These are phyloP conservation scores for Durio zibethinus DNA, from an alignment of 345 rosid species.

Conservation along the genomic window DNA sequence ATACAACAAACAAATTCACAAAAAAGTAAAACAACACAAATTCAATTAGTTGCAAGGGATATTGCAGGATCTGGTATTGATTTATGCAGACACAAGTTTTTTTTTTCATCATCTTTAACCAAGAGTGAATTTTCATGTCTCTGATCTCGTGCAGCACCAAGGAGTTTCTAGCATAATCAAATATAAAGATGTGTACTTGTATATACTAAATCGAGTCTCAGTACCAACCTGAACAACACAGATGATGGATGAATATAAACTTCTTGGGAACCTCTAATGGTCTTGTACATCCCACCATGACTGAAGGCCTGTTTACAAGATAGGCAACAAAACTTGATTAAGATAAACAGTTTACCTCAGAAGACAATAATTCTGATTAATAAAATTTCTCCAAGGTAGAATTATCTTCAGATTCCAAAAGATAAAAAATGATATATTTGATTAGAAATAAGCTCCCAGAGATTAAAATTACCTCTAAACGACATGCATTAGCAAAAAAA, in stretches of 20 bases:
- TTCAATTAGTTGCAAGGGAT: too few relatives aligned
- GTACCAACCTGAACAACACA: conserved; percentile 76
- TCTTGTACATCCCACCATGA: conserved; percentile 78
- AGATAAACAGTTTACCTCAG: background rate
- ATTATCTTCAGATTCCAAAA: background rate
- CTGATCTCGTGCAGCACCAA: background rate
- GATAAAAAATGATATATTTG: background rate
- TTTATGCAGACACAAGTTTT: too few relatives aligned
- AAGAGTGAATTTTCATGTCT: background rate
- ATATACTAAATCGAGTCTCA: background rate
- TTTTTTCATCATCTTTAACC: background rate
- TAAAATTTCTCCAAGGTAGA: background rate
- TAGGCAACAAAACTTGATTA: conserved; percentile 13
- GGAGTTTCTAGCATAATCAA: background rate
- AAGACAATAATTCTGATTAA: background rate
- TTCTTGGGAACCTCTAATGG: conserved; percentile 84
- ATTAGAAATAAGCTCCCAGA: background rate
- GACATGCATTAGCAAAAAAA: conserved; percentile 88
- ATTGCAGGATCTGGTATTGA: too few relatives aligned
- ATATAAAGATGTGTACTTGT: background rate
- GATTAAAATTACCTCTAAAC: conserved; percentile 46
- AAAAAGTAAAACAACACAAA: too few relatives aligned
- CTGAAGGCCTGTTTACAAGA: conserved; percentile 51
- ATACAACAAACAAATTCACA: too few relatives aligned
- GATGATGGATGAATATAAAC: conserved; percentile 90